These are phyloP conservation scores for Magnolia officinalis DNA, from an alignment of 164 flowering plant genomes.

Conservation along the genomic window DNA sequence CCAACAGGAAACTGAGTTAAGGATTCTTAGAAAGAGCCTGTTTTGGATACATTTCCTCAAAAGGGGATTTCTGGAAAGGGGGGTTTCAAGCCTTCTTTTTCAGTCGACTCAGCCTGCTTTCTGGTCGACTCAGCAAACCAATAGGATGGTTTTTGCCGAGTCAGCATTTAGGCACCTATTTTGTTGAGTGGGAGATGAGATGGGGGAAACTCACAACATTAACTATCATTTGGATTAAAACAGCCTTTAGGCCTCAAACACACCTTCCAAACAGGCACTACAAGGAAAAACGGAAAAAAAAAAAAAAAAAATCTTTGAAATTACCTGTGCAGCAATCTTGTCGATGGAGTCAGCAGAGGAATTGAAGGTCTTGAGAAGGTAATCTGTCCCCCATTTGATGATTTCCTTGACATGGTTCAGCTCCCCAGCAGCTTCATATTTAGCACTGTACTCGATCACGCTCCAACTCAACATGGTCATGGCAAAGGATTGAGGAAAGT, in stretches of 20 bases:
- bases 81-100: no score
- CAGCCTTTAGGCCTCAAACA: no score
- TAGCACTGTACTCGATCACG: slow-evolving; percentile 82
- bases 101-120: no score
- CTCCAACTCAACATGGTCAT: slow-evolving; percentile 96
- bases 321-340: slow-evolving; percentile 63
- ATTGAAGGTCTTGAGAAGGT: slow-evolving; percentile 85
- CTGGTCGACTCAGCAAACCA: no score
- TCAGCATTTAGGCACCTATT: no score
- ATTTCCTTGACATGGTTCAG: slow-evolving; percentile 75
- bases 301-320: not conserved
- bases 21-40: not conserved
- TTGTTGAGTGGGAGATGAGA: no score
- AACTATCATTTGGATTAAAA: no score
- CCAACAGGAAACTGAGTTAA: not conserved
- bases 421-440: slow-evolving; percentile 88
- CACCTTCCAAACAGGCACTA: not conserved
- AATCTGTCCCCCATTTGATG: slow-evolving; percentile 93
- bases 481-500: slow-evolving; percentile 77
- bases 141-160: no score
- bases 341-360: slow-evolving; percentile 65
- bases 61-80: no score
- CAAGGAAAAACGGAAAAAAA: not conserved
- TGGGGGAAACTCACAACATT: not conserved
- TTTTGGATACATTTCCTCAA: no score